phyloP scores from a whole-genome alignment of 176 grass and related monocot species.

The sorghum (Sorghum bicolor) region Sorghum_bicolor_NCBIv3 NC_012876.2:59049501-59050000 shows the following conservation, averaged over 20 bases:
- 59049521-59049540: too few relatives aligned
- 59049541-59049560: not conserved
- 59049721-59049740: not conserved
- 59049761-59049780: not conserved
- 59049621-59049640: not conserved
- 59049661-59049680: constrained; percentile 24
- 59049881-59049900: too few relatives aligned
- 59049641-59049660: not conserved
- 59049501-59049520: not conserved
- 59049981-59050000: too few relatives aligned
- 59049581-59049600: constrained; percentile 29
- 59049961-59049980: too few relatives aligned
- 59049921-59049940: too few relatives aligned
- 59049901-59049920: too few relatives aligned
- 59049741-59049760: not conserved
- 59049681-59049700: constrained; percentile 18
- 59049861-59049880: not conserved
- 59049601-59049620: not conserved
- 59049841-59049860: not conserved
- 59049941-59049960: too few relatives aligned
- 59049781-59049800: not conserved
- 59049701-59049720: not conserved
- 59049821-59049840: not conserved
- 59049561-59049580: not conserved
- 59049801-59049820: not conserved